Evolutionary conservation across 352 stramenopile species (phyloP), one percentile per base, ranked within the genome.

Genomic region (Phytophthora cryptogea): DNA sequence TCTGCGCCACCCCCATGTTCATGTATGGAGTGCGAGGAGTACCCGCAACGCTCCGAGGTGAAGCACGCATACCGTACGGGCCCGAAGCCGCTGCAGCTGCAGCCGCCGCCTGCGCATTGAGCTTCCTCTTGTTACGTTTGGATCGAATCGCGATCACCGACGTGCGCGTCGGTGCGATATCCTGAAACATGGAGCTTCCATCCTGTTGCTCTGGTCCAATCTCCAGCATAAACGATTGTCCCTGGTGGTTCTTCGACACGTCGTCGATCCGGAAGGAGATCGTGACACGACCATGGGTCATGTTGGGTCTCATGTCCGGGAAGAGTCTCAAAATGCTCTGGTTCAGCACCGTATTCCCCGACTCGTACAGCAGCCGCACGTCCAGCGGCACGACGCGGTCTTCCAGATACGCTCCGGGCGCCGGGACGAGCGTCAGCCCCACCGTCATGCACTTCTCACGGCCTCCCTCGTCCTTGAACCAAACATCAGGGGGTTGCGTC

Each of bases 241-340:
- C 92, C 53, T 99, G 96, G 72, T 98, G 95, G 80, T 98, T 99
- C 78, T 98, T 98, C 16, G 88, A 98, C 40, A 99, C 94, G 66
- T 99, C 96, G 63, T 99, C 92, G 46, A 99, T 97, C 27, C 96
- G 89, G 63, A 98, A 96, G n/a, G 86, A 89, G 35, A 99, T 76
- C n/a, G 71, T 83, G 8, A 83, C 83, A 17, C 80, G 83, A 16
- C 90, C 92, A 37, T 84, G 78, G 35, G 78, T 81, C 77, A 97
- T 97, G 61, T 90, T 97, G 41, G 80, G 92, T 33, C 76, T 77
- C 66, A 86, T 96, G 61, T 90, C 89, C 31, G 77, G 86, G 45
- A 87, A 95, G 7, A 96, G 68, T 40, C 92, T 78, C 42, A 98
- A 62, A 47, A 98, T 97, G 43, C 92, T 80, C 69, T 98, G 82